Base-by-base conservation (phyloP, 2,329 filamentous ascomycete species). In the Ciborinia camelliae region DNA sequence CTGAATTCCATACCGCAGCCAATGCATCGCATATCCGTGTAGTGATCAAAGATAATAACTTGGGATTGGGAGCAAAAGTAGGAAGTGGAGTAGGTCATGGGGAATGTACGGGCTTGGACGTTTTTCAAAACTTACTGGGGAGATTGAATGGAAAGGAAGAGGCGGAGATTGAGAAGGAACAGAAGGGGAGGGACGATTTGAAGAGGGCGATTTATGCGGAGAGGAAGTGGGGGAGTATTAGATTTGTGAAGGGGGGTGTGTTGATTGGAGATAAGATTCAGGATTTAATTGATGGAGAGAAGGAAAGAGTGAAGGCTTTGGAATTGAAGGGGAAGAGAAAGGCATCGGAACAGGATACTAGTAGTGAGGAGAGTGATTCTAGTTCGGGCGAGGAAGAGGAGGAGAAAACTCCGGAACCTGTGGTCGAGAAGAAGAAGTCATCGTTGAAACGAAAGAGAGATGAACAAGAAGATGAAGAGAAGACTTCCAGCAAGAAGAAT, bases 101-200 rank as follows among this genome's bases (percentile, higher is more conserved):
- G 69, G 86, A 91, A 74, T 86, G 92, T 68, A 96, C 94, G 28
- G 95, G 94, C 0, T 82, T 98, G 45, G 90, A 93, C 74, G 90
- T 89, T 23, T 92, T 98, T 71, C 91, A 93, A 73, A 91, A 91
- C 68, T 80, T 99, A 5, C 80, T 99, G 26, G 93, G 94, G 28
- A 83, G 95, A 62, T 79, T 99, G 65, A 99, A 99, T 76, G 95
- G 94, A 59, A 95, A 92, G 76, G 87, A 85, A 28, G 89, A 94
- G 57, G 85, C 80, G n/a, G 84, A 86, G 57, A 79, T 95, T 43
- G 84, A 89, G 76, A 84, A 86, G 72, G 89, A 95, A 71, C 84
- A 87, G 74, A 83, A 86, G 72, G 83, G 83, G 54, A 82, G 88
- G 70, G 84, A 90, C 64, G 87, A 91, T 72, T 78, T 90, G 50